Conservation (phyloP, 2,329 filamentous ascomycete genomes). For the Cyphellophora europaea region DNA sequence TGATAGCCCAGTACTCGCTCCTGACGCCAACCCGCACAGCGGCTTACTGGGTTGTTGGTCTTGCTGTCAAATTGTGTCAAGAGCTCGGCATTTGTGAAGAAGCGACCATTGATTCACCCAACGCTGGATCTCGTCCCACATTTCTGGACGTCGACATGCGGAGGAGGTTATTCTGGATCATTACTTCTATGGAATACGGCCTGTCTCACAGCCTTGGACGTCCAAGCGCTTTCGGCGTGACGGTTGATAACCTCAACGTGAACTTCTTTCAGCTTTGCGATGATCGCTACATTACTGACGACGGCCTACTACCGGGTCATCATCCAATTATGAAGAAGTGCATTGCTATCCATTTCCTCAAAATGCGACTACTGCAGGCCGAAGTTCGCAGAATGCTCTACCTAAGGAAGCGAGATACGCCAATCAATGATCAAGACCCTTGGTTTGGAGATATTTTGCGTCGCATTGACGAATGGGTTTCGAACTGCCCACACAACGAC, state of each 20-base stretch:
- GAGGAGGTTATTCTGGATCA: conserved; percentile 77
- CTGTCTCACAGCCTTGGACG: conserved; percentile 81
- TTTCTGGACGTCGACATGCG: conserved; percentile 80
- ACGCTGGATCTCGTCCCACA: conserved; percentile 52
- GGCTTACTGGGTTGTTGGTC: conserved; percentile 84
- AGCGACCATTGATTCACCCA: conserved; percentile 65
- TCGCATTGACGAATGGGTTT: conserved; percentile 71
- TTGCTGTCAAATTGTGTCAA: conserved; percentile 80
- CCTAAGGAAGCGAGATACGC: conserved; percentile 68
- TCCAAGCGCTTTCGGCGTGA: conserved; percentile 74
- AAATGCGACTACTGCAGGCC: conserved; percentile 77
- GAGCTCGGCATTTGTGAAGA: conserved; percentile 82
- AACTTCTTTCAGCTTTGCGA: conserved; percentile 73
- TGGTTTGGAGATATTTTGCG: conserved; percentile 77
- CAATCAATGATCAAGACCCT: conserved; percentile 68
- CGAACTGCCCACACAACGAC: conserved; percentile 63
- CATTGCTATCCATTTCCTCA: conserved; percentile 85
- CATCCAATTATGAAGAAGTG: conserved; percentile 73
- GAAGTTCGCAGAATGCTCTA: conserved; percentile 83
- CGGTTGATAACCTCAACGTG: conserved; percentile 74
- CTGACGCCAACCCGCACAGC: conserved; percentile 86
- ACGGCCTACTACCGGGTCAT: conserved; percentile 61
- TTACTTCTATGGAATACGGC: conserved; percentile 80
- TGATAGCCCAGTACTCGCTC: conserved; percentile 86
- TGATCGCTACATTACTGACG: conserved; percentile 70